Base-by-base conservation (phyloP, 1,139 yeast genomes). In the Taphrina wiesneri region DNA sequence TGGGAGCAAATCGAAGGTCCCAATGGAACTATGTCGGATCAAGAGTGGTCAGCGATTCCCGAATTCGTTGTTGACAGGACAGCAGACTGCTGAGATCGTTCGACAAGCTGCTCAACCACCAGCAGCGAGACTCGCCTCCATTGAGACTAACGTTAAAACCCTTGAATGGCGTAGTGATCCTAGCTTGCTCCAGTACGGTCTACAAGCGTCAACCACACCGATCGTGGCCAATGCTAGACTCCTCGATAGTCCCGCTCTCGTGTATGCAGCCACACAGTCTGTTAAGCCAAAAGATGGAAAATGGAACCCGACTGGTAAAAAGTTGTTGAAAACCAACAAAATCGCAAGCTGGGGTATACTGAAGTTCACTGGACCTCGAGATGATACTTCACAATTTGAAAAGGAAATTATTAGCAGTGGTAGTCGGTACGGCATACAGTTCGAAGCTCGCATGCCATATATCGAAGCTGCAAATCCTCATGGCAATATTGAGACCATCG, bases 331-430 rank as follows among this genome's bases (percentile, higher is more conserved):
- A 11, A 52, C 66, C n/a, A 52, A 41, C 28, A 47, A 56, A 2
- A 53, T 69, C 23, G 66, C 60, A 26, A 59, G 68, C 19, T 68
- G 70, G 70, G 70, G 70, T 36, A 62, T 69, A 2, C 28, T 45
- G 28, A 67, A 66, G 34, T 68, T 68, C 52, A 63, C 67, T n/a
- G 54, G 56, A 23, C 54, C 63, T 2, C 67, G 69, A 3, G 60
- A 60, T 26, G 60, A 53, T n/a, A 32, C 46, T 25, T 9, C 39
- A n/a, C 32, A 39, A 32, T 62, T 54, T n/a, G 60, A 62, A 41
- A 34, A 52, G 9, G 54, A 53, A 28, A 25, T 52, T n/a, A 26
- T 43, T 13, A 21, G 26, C 17, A 17, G 52, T 13, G 60, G 59
- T 5, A 23, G 13, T 21, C 49, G 49, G 11, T 45, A 45, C 21